phyloP scores from a whole-genome alignment of 805 yeast genomes.

The Kazachstania africana region DNA sequence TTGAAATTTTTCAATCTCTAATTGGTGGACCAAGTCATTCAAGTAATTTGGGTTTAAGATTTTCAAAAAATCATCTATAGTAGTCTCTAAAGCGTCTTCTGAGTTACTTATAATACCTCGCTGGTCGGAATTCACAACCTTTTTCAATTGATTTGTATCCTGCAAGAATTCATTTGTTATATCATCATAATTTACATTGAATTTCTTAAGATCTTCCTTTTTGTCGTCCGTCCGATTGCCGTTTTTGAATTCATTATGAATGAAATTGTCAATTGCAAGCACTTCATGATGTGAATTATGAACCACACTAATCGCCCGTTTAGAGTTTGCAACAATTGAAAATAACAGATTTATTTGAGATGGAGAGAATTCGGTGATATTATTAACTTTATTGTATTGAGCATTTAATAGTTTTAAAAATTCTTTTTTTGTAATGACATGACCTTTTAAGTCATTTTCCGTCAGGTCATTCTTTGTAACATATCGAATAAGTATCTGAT shows the following conservation, averaged over 20 bases:
- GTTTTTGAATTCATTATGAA: conserved; percentile 19
- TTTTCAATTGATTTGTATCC: conserved; percentile 1
- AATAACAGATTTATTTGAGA: conserved; percentile 31
- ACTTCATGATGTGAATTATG: conserved; percentile 14
- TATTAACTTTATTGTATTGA: conserved; percentile 31
- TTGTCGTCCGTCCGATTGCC: conserved; percentile 9
- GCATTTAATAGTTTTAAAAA: conserved; percentile 26
- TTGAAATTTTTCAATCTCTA: conserved; percentile 20
- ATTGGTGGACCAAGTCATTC: conserved; percentile 24
- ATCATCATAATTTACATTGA: conserved; percentile 20
- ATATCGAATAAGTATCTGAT: conserved; percentile 28
- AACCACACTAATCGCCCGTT: conserved; percentile 4
- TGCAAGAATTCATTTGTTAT: conserved; percentile 15
- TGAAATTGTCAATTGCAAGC: conserved; percentile 17
- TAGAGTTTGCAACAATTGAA: conserved; percentile 27
- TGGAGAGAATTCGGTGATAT: conserved; percentile 31
- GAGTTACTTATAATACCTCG: background rate
- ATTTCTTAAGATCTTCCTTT: conserved; percentile 13
- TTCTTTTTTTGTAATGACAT: conserved; percentile 27
- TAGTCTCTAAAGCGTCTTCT: background rate
- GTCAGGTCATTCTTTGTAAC: conserved; percentile 20
- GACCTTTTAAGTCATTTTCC: conserved; percentile 20
- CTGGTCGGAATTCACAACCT: background rate
- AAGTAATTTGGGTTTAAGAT: conserved; percentile 31
- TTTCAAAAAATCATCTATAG: conserved; percentile 30